Evolutionary conservation across 1,139 yeast genomes (phyloP).

Genomic region (Pneumocystis sp.): DNA sequence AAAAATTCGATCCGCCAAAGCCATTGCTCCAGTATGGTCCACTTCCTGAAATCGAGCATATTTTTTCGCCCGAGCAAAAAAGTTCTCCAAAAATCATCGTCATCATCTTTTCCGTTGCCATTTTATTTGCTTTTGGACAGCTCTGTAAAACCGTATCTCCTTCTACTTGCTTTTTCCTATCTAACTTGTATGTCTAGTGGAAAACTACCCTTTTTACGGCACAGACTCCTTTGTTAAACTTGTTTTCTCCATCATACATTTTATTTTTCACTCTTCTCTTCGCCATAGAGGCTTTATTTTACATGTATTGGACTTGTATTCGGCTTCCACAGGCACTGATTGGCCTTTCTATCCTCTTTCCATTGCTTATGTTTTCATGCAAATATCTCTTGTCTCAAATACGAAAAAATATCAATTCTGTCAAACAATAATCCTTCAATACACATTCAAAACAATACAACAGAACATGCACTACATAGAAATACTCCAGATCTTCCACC

Average conservation of each 20-base stretch:
- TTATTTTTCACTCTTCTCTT: slow-evolving; percentile 4
- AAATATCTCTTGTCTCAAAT: not conserved
- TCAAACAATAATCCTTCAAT: not conserved
- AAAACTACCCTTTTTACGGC: slow-evolving; percentile 1
- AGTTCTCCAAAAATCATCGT: slow-evolving; percentile 4
- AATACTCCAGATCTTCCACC: too few species aligned
- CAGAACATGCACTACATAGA: too few species aligned
- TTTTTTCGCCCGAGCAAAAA: slow-evolving; percentile 3
- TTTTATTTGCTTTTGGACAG: not conserved
- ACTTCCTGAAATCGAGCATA: slow-evolving; percentile 4
- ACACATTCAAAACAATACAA: too few species aligned
- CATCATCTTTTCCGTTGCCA: slow-evolving; percentile 1
- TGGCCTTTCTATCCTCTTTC: not conserved
- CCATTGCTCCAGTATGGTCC: slow-evolving; percentile 4
- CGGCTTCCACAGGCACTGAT: not conserved
- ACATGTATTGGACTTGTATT: slow-evolving; percentile 8
- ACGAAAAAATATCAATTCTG: not conserved
- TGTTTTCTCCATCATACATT: slow-evolving; percentile 4
- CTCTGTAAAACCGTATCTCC: not conserved
- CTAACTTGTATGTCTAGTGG: slow-evolving; percentile 1
- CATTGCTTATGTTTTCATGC: not conserved
- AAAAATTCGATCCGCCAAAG: not conserved
- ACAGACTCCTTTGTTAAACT: not conserved
- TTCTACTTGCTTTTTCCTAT: not conserved
- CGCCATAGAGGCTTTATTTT: slow-evolving; percentile 3